Base-by-base conservation (phyloP, 179 eudicot genomes). In the Spergularia azorica region DNA sequence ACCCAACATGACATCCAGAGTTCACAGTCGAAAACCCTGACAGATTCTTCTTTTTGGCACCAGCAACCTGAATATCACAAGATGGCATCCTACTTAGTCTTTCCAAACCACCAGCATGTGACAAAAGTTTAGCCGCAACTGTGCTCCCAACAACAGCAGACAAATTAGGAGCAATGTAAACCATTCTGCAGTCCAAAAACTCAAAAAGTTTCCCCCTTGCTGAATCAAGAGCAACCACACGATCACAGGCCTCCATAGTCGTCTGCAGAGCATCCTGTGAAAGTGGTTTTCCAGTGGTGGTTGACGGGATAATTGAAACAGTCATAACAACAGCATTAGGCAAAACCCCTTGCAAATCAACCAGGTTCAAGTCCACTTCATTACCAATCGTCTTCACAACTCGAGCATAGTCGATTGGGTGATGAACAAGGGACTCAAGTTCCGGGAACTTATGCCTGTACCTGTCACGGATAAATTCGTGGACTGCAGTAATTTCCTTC, bases 71-170 rank as follows among this genome's bases (percentile, higher is more conserved):
- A 63, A 93, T 90, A 71, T 93, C 88, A 78, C 94, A 90, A 63
- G 98, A 94, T 59, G 98, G 94, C 92, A 88, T 90, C 82, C 87
- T 91, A 38, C 96, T 94, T 32, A 91, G 77, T 7, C 90, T 71
- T 3, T 90, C 66, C 7, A 93, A 77, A 68, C 98, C 96, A 68
- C 98, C 98, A 79, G 94, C 98, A 21, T 94, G 85, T 36, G 92
- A 92, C 90, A 93, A 87, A 70, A 93, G 88, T 48, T 91, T 93
- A 14, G 97, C 96, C 3, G 95, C 98, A 73, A 91, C 96, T 5
- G 96, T 93, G 80, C 91, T 90, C 18, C 96, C 98, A 77, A 90
- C 96, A 36, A 91, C 82, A 43, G 93, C 93, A 41, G 92, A 91
- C 43, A 91, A 88, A 80, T 93, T 93, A 9, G 98, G 98, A 6